Evolutionary conservation across 2,329 filamentous ascomycete genomes (phyloP).

Genomic region (Akanthomyces muscarius): DNA sequence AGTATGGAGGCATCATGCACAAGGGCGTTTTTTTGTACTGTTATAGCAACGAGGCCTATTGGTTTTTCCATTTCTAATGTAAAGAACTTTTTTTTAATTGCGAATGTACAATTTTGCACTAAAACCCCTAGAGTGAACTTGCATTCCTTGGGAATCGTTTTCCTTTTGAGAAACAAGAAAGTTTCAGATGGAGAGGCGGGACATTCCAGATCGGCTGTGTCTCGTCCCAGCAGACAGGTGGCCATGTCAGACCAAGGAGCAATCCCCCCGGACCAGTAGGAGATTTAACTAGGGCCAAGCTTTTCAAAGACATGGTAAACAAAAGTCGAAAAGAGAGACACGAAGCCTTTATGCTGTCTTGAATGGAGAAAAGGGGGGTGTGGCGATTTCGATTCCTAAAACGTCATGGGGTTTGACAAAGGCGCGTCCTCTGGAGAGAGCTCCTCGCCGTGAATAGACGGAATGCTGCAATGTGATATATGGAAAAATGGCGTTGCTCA

Average conservation of each 20-base stretch:
- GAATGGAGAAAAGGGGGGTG: neutral
- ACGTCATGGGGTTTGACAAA: neutral
- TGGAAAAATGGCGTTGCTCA: neutral
- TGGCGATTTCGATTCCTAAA: neutral
- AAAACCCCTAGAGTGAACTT: too few relatives aligned
- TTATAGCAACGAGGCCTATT: conserved; percentile 1
- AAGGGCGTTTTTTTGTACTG: conserved; percentile 11
- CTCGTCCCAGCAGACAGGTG: neutral
- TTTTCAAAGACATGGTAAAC: conserved; percentile 1
- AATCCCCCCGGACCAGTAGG: neutral
- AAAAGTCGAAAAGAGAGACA: neutral
- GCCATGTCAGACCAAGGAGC: neutral
- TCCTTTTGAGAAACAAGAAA: neutral
- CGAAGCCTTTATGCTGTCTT: neutral
- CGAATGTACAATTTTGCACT: neutral
- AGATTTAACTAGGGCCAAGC: neutral
- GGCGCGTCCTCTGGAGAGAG: neutral
- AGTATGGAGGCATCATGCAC: conserved; percentile 7
- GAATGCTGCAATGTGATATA: neutral
- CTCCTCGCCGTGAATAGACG: neutral
- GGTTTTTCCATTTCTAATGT: neutral
- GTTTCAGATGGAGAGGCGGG: neutral
- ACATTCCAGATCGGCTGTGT: conserved; percentile 3
- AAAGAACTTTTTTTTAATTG: neutral
- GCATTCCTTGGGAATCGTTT: neutral